Evolutionary conservation across 2,329 filamentous ascomycete genomes (phyloP).

Genomic region (Curvularia eragrostidis): DNA sequence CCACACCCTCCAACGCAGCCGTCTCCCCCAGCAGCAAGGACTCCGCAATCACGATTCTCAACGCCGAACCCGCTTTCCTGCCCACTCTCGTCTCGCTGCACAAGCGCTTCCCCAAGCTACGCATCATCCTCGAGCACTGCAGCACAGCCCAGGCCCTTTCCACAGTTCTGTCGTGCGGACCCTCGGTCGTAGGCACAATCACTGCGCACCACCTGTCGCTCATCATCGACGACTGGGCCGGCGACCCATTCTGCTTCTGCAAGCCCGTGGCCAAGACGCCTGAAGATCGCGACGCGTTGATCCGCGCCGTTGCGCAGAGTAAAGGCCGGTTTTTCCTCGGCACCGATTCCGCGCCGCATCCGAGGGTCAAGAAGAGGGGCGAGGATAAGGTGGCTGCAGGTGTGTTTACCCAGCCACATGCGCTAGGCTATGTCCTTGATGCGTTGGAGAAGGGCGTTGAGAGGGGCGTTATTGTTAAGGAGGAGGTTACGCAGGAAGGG

Average conservation of each 20-base stretch:
- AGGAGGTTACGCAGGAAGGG: conserved; percentile 61
- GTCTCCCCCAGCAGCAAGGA: conserved; percentile 18
- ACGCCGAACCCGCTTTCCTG: conserved; percentile 78
- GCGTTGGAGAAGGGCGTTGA: conserved; percentile 68
- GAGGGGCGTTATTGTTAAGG: conserved; percentile 60
- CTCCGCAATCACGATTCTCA: conserved; percentile 57
- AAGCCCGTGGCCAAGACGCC: conserved; percentile 72
- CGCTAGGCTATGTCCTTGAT: conserved; percentile 69
- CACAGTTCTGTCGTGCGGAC: conserved; percentile 77
- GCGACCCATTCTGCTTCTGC: conserved; percentile 79
- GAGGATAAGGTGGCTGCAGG: conserved; percentile 66
- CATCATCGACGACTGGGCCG: conserved; percentile 74
- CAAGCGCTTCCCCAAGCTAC: conserved; percentile 73
- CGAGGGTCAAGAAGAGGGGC: conserved; percentile 65
- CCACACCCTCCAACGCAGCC: conserved; percentile 47
- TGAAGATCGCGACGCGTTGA: conserved; percentile 73
- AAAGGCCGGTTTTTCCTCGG: conserved; percentile 75
- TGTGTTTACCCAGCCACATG: conserved; percentile 80
- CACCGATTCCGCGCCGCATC: conserved; percentile 74
- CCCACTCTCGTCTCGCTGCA: conserved; percentile 80
- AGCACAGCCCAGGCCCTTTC: conserved; percentile 82
- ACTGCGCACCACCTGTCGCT: conserved; percentile 87
- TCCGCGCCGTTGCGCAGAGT: conserved; percentile 64
- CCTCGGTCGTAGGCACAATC: conserved; percentile 79
- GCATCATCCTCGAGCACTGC: conserved; percentile 79